Conservation (phyloP, 805 yeast species). For the Wickerhamomyces ciferrii region DNA sequence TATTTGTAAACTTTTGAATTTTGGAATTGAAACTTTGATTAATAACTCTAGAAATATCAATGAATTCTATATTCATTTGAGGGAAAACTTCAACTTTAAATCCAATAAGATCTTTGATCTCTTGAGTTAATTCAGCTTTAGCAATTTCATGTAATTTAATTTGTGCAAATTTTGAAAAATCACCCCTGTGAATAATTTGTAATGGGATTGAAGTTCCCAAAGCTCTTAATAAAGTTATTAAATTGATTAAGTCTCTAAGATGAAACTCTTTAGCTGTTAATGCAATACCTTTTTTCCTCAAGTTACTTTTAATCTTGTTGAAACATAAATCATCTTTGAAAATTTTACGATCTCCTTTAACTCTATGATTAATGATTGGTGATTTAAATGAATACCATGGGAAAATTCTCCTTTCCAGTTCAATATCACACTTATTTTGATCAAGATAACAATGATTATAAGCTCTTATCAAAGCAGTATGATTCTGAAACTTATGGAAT, state of each 20-base stretch:
- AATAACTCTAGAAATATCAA: slow-evolving; percentile 23
- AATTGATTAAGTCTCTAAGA: slow-evolving; percentile 20
- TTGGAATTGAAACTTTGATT: slow-evolving; percentile 10
- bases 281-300: slow-evolving; percentile 24
- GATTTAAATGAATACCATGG: not conserved
- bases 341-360: not conserved
- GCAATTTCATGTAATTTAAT: slow-evolving; percentile 25
- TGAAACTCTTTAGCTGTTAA: slow-evolving; percentile 24
- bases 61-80: slow-evolving; percentile 34
- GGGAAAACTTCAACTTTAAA: slow-evolving; percentile 17
- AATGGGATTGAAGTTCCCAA: slow-evolving; percentile 25
- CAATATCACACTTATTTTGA: not conserved
- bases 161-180: slow-evolving; percentile 48
- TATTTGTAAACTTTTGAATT: slow-evolving; percentile 35
- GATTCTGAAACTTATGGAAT: not conserved
- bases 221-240: slow-evolving; percentile 34
- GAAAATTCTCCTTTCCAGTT: not conserved
- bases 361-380: not conserved
- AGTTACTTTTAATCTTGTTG: not conserved
- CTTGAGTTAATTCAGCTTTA: not conserved
- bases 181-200: slow-evolving; percentile 25
- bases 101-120: slow-evolving; percentile 22
- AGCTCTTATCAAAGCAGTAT: not conserved
- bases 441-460: not conserved
- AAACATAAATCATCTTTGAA: not conserved